phyloP scores from a whole-genome alignment of 179 eudicot species.

The Vitellaria paradoxa region DNA sequence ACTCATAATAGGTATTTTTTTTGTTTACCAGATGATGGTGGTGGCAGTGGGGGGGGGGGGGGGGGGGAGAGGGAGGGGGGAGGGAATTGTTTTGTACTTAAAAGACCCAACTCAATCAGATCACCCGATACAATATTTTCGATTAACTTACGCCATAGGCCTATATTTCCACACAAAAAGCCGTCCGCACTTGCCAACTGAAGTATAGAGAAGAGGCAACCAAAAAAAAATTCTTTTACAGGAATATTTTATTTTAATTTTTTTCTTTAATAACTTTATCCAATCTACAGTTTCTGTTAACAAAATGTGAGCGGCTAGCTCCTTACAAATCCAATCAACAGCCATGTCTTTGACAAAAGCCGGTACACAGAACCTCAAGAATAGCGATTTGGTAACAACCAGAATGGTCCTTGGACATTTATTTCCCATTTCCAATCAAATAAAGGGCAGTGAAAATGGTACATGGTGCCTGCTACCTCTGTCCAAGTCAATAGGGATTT shows the following conservation, averaged over 20 bases:
- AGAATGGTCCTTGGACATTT: conserved; percentile 6
- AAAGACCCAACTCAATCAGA: too few relatives aligned
- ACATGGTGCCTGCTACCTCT: not conserved
- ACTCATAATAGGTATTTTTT: too few relatives aligned
- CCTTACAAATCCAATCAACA: conserved; percentile 19
- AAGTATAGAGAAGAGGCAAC: too few relatives aligned
- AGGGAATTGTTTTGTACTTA: too few relatives aligned
- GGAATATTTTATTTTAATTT: not conserved
- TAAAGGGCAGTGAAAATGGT: not conserved
- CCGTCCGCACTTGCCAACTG: too few relatives aligned
- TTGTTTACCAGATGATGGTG: too few relatives aligned
- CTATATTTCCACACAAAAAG: too few relatives aligned
- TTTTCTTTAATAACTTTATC: not conserved
- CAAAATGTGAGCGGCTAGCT: conserved; percentile 27
- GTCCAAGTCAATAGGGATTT: too few relatives aligned
- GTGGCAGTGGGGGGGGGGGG: too few relatives aligned
- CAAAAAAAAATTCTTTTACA: not conserved
- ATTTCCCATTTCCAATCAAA: not conserved
- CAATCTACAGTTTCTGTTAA: not conserved
- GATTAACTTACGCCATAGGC: too few relatives aligned
- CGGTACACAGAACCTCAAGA: conserved; percentile 30
- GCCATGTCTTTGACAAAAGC: not conserved
- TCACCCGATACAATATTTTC: too few relatives aligned
- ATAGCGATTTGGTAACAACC: conserved; percentile 12
- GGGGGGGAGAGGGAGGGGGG: too few relatives aligned